Base-by-base conservation (phyloP, 345 rosid species). In the Fremontodendron californicum region DNA sequence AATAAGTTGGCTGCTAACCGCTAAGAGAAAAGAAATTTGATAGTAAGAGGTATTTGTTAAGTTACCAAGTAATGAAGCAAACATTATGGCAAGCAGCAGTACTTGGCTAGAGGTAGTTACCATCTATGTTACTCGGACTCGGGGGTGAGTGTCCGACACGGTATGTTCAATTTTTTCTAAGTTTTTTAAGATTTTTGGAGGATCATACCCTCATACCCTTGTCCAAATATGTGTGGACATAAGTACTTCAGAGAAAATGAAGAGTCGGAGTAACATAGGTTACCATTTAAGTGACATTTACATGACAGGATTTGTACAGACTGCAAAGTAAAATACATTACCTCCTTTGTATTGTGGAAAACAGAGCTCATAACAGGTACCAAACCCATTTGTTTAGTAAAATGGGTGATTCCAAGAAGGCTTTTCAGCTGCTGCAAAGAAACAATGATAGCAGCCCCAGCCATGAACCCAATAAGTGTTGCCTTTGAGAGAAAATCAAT, bases 401-500 rank as follows among this genome's bases (percentile, higher is more conserved):
- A 96, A 83, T 96, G 89, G 60, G 93, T 89, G 75, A 96, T 96
- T 78, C 99, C 99, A 15, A 93, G 98, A 49, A 96, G 86, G 86
- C 87, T 81, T 76, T 96, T 91, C 21, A 96, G 93, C 85, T 96
- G 98, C 77, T 96, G 98, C 43, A 96, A 85, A 16, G 98, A 89
- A 27, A 96, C 99, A 54, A 96, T 92, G 57, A 92, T 84, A 15
- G 99, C 99, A 35, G 99, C 97, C 45, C 99, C 99, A 40, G 94
- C 98, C 99, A 93, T 93, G 90, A 93, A 96, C 45, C 99, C 99
- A 5, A 91, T 85, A 21, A 96, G 82, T 16, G 93, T 96, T 1
- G 99, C 94, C 78, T 89, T 92, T 46, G 99, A 95, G n/a, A 95
- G 87, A 79, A 88, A 95, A 83, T 95, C 99, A 69, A 95, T 91